Base-by-base conservation (phyloP, 2,329 filamentous ascomycete species). In the Botrytis fragariae region DNA sequence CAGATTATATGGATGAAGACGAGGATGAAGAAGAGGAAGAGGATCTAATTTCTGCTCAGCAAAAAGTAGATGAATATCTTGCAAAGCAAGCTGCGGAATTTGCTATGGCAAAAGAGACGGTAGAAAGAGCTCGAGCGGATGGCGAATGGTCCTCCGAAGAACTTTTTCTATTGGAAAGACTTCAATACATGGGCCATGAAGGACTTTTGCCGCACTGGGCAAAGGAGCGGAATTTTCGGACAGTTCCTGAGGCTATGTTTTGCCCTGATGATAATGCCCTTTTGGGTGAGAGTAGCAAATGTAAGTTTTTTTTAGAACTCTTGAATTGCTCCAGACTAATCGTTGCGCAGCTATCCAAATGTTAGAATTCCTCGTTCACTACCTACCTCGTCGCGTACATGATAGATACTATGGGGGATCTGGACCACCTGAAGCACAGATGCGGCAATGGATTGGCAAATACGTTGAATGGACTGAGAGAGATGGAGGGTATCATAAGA, bases 401-500 rank as follows among this genome's bases (percentile, higher is more conserved):
- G 77, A 79, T 42, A 75, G 77, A 61, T 78, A 79, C 14, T 32
- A 57, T 32, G 75, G 76, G 54, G 42, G 76, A 57, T 64, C 62
- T 35, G 68, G 63, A 10, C 72, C 75, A 35, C 74, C 76, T 22
- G 79, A 81, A 61, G 73, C 70, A 39, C 59, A 81, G 14, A 80
- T 82, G 62, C 71, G 72, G 16, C 77, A 75, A 71, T 78, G 79
- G 69, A 76, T 82, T 25, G 74, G 79, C 6, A 73, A 74, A 65
- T 82, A 81, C 61, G 79, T 81, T 37, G 80, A 77, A 69, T 82
- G 80, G 80, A 76, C 80, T 32, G 79, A 82, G 54, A 75, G 71
- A n/a, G 81, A 82, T 74, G 81, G 80, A 12, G 79, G 77, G 7
- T 81, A 77, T 54, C 16, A 71, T 25, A 77, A 76, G 37, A 76